phyloP scores from a whole-genome alignment of 306 rosid genomes.

The Vigna trinervia region DNA sequence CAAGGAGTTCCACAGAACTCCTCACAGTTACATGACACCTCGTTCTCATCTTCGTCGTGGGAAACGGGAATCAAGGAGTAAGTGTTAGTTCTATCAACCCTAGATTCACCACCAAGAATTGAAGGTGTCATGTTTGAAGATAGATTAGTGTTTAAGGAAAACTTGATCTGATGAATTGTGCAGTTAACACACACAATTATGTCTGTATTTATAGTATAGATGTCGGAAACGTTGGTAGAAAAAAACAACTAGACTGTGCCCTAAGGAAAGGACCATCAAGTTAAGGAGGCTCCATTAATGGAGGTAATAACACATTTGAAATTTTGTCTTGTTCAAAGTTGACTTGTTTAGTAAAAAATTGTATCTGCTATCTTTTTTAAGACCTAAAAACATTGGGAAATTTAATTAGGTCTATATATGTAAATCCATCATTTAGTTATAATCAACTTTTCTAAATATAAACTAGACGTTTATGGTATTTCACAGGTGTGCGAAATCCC shows the following conservation, averaged over 20 bases:
- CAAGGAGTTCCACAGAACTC: slow-evolving; percentile 27
- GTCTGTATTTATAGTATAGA: neutral
- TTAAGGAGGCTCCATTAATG: neutral
- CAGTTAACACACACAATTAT: neutral
- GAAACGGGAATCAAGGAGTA: neutral
- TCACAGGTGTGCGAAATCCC: neutral
- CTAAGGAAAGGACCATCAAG: neutral
- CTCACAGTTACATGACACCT: neutral
- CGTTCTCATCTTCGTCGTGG: neutral
- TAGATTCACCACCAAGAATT: neutral
- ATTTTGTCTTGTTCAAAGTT: neutral
- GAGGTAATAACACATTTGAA: too few relatives aligned
- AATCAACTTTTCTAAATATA: neutral
- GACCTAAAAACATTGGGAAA: neutral
- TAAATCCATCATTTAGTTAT: neutral
- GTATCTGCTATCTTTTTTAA: neutral
- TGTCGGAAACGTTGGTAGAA: neutral
- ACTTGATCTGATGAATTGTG: neutral
- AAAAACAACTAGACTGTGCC: slow-evolving; percentile 9
- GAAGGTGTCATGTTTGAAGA: slow-evolving; percentile 7
- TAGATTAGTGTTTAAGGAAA: neutral
- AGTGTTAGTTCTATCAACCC: neutral
- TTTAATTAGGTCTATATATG: neutral
- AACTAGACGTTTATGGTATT: neutral
- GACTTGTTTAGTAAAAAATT: neutral